A percentile compares a stretch with the other conserved stretches of the same genome.
phyloP scores from a whole-genome alignment of 305 asterid species.

The Withania somnifera region DNA sequence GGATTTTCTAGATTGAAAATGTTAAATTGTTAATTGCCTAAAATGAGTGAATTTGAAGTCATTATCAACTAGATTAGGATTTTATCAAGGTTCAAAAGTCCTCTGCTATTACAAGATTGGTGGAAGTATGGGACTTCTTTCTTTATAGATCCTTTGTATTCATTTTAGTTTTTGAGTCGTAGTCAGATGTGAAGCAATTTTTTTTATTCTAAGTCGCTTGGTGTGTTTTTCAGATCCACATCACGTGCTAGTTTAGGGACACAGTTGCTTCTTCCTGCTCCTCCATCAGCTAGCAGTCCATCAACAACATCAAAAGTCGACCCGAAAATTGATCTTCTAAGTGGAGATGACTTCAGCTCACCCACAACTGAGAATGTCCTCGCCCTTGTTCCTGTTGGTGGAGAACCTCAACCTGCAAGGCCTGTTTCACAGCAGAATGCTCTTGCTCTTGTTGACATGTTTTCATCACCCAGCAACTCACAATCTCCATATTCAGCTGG shows the following conservation, averaged over 20 bases:
- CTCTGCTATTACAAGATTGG: neutral
- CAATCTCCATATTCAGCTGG: conserved; percentile 35
- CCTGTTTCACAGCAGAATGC: conserved; percentile 75
- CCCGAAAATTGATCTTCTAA: conserved; percentile 83
- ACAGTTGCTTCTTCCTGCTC: conserved; percentile 50
- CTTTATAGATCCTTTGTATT: neutral
- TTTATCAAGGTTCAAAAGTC: neutral
- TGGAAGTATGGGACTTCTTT: neutral
- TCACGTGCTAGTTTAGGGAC: conserved; percentile 46
- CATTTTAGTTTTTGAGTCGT: neutral
- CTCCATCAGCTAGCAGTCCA: conserved; percentile 38
- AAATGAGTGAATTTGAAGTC: neutral
- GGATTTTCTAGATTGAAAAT: neutral
- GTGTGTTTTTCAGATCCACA: conserved; percentile 39
- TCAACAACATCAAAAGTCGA: conserved; percentile 32
- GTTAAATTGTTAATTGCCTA: neutral
- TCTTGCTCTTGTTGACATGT: conserved; percentile 87
- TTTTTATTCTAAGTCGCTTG: neutral
- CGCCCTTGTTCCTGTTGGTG: conserved; percentile 81
- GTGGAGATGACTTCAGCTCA: conserved; percentile 80
- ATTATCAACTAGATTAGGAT: neutral
- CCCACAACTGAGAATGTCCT: conserved; percentile 34
- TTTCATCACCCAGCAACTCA: conserved; percentile 31
- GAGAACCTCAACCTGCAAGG: conserved; percentile 57
- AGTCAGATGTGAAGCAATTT: neutral